These are phyloP conservation scores for Trametes coccinea DNA, from an alignment of 768 basidiomycete genomes.

Conservation along the genomic window DNA sequence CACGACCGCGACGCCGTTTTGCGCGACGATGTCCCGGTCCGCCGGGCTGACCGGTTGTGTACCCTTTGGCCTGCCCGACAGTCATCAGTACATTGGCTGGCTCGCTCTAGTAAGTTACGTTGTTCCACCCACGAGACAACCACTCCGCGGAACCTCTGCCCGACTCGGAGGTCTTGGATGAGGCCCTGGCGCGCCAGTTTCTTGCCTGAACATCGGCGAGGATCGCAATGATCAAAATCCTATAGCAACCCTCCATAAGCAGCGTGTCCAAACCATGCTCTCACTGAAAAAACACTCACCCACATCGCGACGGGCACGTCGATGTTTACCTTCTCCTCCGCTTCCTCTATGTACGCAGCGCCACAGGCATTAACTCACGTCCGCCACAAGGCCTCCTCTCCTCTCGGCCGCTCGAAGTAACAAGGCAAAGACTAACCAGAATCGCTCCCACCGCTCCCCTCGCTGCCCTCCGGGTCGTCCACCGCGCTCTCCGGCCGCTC, in stretches of 20 bases:
- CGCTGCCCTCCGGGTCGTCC: constrained; percentile 44
- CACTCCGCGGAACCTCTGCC: constrained; percentile 84
- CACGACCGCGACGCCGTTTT: constrained; percentile 88
- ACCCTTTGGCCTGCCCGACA: constrained; percentile 70
- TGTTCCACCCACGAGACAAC: constrained; percentile 79
- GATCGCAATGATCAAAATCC: constrained; percentile 99
- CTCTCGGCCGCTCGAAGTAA: not conserved
- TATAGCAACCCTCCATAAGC: constrained; percentile 30
- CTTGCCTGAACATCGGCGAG: constrained; percentile 84
- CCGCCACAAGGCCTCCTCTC: not conserved
- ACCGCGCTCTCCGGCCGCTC: constrained; percentile 61
- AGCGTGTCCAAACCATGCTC: not conserved
- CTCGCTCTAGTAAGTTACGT: not conserved
- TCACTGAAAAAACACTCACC: constrained; percentile 53
- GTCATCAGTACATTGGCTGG: too few species aligned
- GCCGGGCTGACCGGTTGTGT: constrained; percentile 75
- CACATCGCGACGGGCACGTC: constrained; percentile 92
- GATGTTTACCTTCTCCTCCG: constrained; percentile 27
- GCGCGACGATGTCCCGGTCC: constrained; percentile 76
- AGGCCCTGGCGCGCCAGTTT: constrained; percentile 84
- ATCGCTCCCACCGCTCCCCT: constrained; percentile 35
- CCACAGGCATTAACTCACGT: not conserved
- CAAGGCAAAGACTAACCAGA: constrained; percentile 12
- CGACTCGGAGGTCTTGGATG: constrained; percentile 81
- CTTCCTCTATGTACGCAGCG: constrained; percentile 1